These are phyloP conservation scores for Tetrahymena elliotti DNA, from an alignment of 73 alveolate species.

Conservation along the genomic window DNA sequence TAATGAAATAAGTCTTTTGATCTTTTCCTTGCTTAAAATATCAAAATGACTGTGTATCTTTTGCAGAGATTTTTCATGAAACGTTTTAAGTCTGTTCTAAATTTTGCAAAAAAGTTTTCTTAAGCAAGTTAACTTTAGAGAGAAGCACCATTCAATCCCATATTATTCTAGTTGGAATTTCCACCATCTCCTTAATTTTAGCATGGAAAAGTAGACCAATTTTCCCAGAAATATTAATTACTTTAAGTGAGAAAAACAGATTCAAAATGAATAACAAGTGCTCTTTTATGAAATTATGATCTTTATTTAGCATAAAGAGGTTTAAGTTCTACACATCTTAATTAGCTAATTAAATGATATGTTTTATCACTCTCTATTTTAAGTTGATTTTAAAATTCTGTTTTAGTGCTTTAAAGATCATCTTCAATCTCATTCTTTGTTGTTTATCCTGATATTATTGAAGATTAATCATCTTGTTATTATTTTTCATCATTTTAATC, in stretches of 20 bases:
- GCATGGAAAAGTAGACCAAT: background rate
- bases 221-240: background rate
- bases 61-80: background rate
- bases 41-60: background rate
- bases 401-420: background rate
- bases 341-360: background rate
- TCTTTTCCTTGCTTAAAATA: background rate
- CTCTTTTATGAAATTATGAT: background rate
- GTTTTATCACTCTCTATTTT: background rate
- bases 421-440: background rate
- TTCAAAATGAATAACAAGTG: background rate
- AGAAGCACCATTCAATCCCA: background rate
- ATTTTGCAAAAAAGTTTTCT: background rate
- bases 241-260: background rate
- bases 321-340: background rate
- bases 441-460: background rate
- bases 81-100: background rate
- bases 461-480: background rate
- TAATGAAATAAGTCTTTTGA: background rate
- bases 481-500: background rate
- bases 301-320: background rate
- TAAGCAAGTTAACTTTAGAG: background rate
- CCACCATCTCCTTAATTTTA: background rate
- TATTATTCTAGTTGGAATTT: background rate
- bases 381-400: background rate